Conservation (phyloP, 2,329 filamentous ascomycete species). For the Didymella segeticola region DNA sequence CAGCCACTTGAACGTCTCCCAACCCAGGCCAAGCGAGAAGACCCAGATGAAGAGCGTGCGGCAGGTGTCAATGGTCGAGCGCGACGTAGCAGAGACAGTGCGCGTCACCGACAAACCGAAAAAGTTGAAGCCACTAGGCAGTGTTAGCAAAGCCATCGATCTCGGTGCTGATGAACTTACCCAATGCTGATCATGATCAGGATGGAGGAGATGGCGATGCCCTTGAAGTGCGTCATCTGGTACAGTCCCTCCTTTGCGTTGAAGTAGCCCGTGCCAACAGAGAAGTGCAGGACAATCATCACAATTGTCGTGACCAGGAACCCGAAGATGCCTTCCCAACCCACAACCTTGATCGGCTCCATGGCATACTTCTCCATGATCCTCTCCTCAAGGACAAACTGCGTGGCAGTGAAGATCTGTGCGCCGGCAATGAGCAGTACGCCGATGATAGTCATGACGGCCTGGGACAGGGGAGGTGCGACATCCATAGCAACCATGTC, state of each 20-base stretch:
- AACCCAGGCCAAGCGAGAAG: slow-evolving; percentile 87
- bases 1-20: slow-evolving; percentile 98
- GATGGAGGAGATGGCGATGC: slow-evolving; percentile 78
- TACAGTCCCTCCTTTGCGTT: slow-evolving; percentile 86
- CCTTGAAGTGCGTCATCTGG: slow-evolving; percentile 75
- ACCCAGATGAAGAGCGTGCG: slow-evolving; percentile 98
- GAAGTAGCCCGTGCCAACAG: slow-evolving; percentile 85
- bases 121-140: slow-evolving; percentile 89
- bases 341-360: slow-evolving; percentile 88
- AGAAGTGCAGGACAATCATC: slow-evolving; percentile 81
- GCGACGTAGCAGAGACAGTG: slow-evolving; percentile 86
- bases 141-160: slow-evolving; percentile 18
- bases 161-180: slow-evolving; percentile 60
- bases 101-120: slow-evolving; percentile 95
- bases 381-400: slow-evolving; percentile 95
- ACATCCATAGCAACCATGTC: slow-evolving; percentile 33
- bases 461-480: slow-evolving; percentile 52
- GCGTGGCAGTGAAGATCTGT: slow-evolving; percentile 94
- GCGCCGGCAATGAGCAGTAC: slow-evolving; percentile 90
- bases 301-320: slow-evolving; percentile 78
- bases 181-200: slow-evolving; percentile 98
- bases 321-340: slow-evolving; percentile 95
- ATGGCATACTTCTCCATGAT: slow-evolving; percentile 81
- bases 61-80: slow-evolving; percentile 97
- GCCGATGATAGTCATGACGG: slow-evolving; percentile 77